Conservation (phyloP, 2,329 filamentous ascomycete genomes). For the Elsinoe necatrix region DNA sequence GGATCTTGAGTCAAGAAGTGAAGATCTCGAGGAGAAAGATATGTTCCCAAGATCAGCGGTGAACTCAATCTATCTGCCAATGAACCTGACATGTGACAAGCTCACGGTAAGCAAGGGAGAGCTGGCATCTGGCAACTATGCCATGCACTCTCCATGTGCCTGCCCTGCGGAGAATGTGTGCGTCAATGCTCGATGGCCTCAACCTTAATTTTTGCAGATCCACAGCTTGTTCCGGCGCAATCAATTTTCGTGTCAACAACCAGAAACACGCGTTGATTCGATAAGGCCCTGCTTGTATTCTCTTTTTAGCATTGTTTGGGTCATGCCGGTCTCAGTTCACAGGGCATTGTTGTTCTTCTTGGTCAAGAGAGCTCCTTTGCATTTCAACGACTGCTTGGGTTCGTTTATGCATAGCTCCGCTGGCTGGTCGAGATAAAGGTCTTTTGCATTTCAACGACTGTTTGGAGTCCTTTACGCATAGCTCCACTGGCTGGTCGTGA, state of each 20-base stretch:
- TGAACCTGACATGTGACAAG: conserved; percentile 10
- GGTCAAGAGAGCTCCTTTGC: background rate
- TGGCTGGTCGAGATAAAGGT: background rate
- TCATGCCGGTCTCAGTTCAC: background rate
- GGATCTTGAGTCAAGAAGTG: background rate
- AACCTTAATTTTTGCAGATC: conserved; percentile 3
- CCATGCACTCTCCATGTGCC: conserved; percentile 6
- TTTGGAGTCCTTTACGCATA: background rate
- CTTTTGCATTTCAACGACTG: background rate
- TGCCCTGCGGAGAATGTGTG: conserved; percentile 7
- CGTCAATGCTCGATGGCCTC: background rate
- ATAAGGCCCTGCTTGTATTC: background rate
- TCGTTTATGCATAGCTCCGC: background rate
- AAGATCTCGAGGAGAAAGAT: background rate
- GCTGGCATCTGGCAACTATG: background rate
- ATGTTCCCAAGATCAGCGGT: background rate
- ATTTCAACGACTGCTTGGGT: background rate
- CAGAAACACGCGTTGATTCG: conserved; percentile 8
- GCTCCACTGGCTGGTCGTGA: background rate
- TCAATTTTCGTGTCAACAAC: conserved; percentile 12
- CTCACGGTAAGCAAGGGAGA: conserved; percentile 8
- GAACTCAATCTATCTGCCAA: conserved; percentile 6
- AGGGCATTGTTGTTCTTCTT: background rate
- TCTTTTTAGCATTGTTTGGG: conserved; percentile 3
- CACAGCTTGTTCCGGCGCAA: background rate